These are phyloP conservation scores for Priceomyces castillae DNA, from an alignment of 805 yeast genomes.

Conservation along the genomic window DNA sequence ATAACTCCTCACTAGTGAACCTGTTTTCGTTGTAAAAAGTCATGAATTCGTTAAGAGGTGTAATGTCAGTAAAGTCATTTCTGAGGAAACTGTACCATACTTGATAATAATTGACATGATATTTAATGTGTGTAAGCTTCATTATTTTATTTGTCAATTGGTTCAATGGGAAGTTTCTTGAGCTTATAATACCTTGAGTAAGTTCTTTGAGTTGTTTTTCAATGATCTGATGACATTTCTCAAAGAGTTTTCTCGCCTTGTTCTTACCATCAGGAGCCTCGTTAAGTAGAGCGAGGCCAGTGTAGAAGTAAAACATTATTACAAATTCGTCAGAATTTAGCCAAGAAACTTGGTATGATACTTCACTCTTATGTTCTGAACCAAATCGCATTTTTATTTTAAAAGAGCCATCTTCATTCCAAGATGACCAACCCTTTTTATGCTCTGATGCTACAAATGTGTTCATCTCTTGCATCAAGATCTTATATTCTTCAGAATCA, in stretches of 20 bases:
- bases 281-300: conserved; percentile 38
- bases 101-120: conserved; percentile 33
- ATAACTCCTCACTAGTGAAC: conserved; percentile 39
- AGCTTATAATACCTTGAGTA: conserved; percentile 3
- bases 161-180: conserved; percentile 14
- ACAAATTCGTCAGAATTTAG: conserved; percentile 42
- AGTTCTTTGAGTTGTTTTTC: conserved; percentile 21
- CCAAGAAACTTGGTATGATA: conserved; percentile 36
- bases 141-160: conserved; percentile 23
- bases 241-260: conserved; percentile 36
- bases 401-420: conserved; percentile 33
- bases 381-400: conserved; percentile 6
- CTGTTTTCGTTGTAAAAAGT: conserved; percentile 31
- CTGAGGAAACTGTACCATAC: conserved; percentile 34
- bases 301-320: conserved; percentile 38
- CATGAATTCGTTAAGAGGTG: conserved; percentile 32
- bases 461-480: conserved; percentile 20
- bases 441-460: conserved; percentile 20
- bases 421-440: conserved; percentile 17
- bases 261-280: conserved; percentile 34
- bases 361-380: not conserved
- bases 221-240: conserved; percentile 32
- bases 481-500: conserved; percentile 22
- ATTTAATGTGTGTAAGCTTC: conserved; percentile 27
- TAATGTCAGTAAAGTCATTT: conserved; percentile 20